A percentile compares a stretch with the other conserved stretches of the same genome.
phyloP scores from a whole-genome alignment of 495 filamentous ascomycete species.

The Opeltia flavorubescens region DNA sequence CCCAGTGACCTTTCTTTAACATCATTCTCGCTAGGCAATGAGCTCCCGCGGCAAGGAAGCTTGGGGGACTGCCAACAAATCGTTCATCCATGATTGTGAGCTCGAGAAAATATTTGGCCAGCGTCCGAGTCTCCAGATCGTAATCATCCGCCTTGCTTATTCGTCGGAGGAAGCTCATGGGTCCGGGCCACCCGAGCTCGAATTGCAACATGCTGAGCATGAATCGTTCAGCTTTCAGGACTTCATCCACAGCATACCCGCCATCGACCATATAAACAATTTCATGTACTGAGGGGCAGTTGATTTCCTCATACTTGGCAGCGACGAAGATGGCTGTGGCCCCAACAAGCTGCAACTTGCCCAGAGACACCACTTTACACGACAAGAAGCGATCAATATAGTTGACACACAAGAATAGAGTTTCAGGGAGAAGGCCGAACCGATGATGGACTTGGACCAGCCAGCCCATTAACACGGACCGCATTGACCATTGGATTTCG shows the following conservation, averaged over 20 bases:
- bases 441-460: conserved; percentile 88
- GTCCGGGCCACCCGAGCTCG: conserved; percentile 90
- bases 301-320: conserved; percentile 97
- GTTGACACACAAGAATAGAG: conserved; percentile 83
- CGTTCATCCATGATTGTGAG: conserved; percentile 96
- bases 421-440: conserved; percentile 84
- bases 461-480: conserved; percentile 95
- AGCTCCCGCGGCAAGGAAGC: conserved; percentile 80
- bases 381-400: conserved; percentile 96
- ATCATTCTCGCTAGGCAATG: conserved; percentile 87
- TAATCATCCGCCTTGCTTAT: conserved; percentile 99
- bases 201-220: conserved; percentile 94
- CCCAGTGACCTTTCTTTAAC: conserved; percentile 82
- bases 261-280: conserved; percentile 98
- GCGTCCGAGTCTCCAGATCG: conserved; percentile 83
- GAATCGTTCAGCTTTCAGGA: conserved; percentile 93
- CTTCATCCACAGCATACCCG: conserved; percentile 78
- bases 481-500: conserved; percentile 99
- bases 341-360: conserved; percentile 90
- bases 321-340: conserved; percentile 93
- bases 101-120: conserved; percentile 97
- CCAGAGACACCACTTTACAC: conserved; percentile 82
- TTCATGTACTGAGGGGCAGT: conserved; percentile 84
- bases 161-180: conserved; percentile 91
- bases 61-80: conserved; percentile 80